These are phyloP conservation scores for Canariomyces notabilis DNA, from an alignment of 2,329 filamentous ascomycete genomes.

Conservation along the genomic window DNA sequence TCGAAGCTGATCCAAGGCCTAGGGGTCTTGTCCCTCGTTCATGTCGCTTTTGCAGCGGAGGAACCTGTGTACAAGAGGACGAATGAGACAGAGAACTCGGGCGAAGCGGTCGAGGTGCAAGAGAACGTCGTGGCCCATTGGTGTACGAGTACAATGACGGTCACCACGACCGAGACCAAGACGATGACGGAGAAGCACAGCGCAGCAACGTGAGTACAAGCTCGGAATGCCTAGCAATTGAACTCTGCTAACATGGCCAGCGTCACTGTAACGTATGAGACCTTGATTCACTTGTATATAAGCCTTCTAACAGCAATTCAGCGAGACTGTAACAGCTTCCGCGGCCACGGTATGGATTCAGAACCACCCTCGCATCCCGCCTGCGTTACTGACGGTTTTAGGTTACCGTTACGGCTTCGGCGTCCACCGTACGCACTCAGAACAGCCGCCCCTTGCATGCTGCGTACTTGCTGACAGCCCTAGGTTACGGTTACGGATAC, in stretches of 20 bases:
- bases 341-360: neutral
- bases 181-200: constrained; percentile 20
- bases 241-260: constrained; percentile 6
- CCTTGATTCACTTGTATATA: no score
- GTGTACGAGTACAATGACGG: constrained; percentile 10
- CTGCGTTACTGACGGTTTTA: neutral
- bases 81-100: constrained; percentile 15
- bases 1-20: constrained; percentile 21
- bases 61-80: constrained; percentile 14
- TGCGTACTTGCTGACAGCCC: no score
- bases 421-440: no score
- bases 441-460: no score
- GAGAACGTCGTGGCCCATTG: neutral
- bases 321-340: constrained; percentile 3
- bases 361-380: neutral
- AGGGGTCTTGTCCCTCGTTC: constrained; percentile 23
- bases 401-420: neutral
- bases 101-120: constrained; percentile 20
- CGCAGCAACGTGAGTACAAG: constrained; percentile 14
- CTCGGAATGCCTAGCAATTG: neutral
- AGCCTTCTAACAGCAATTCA: neutral
- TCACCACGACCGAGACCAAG: constrained; percentile 13
- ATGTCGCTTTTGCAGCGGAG: constrained; percentile 16
- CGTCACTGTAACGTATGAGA: constrained; percentile 8
- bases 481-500: constrained; percentile 3